Evolutionary conservation across 1,139 yeast species (phyloP).

Genomic region (Pichia sp.): DNA sequence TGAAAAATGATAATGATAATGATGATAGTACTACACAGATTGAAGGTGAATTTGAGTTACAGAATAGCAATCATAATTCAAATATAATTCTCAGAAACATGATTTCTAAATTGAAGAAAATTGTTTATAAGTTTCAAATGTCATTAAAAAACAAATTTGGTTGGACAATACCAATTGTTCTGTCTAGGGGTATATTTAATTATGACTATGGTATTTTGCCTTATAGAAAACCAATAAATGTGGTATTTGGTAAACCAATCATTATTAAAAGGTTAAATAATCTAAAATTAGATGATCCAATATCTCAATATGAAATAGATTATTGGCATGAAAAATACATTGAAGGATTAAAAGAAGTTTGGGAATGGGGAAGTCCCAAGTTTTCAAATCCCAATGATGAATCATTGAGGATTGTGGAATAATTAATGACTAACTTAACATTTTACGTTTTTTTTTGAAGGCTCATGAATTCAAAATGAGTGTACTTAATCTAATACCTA

Average conservation of each 20-base stretch:
- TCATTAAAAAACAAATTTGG: constrained; percentile 67
- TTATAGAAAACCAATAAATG: constrained; percentile 69
- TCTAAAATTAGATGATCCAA: constrained; percentile 30
- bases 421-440: background rate
- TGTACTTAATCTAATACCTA: background rate
- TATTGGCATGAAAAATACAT: constrained; percentile 69
- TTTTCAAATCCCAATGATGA: constrained; percentile 30
- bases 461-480: background rate
- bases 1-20: constrained; percentile 1
- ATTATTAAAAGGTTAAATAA: constrained; percentile 21
- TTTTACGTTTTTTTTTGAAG: background rate
- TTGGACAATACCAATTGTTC: constrained; percentile 85
- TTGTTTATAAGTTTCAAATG: constrained; percentile 41
- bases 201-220: constrained; percentile 91
- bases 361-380: constrained; percentile 59
- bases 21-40: background rate
- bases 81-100: background rate
- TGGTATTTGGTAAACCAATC: constrained; percentile 80
- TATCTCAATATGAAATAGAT: constrained; percentile 49
- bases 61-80: constrained; percentile 1
- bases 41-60: constrained; percentile 9
- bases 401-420: constrained; percentile 25
- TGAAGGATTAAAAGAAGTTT: constrained; percentile 58
- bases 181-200: constrained; percentile 88
- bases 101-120: background rate